Evolutionary conservation across 2,329 filamentous ascomycete genomes (phyloP).

Genomic region (Alternaria incomplexa): DNA sequence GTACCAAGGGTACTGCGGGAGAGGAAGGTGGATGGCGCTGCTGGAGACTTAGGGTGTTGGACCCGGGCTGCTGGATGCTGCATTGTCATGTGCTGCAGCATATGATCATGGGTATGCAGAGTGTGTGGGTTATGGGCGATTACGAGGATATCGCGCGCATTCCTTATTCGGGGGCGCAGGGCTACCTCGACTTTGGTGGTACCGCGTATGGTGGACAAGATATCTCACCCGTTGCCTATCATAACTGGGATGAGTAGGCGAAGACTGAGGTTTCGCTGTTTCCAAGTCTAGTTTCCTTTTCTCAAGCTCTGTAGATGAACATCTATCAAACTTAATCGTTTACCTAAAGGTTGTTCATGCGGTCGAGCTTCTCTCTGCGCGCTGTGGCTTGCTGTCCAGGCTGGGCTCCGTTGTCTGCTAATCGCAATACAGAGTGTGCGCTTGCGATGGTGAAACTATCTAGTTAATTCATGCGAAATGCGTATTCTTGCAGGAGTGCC

Average conservation of each 20-base stretch:
- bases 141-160: slow-evolving; percentile 46
- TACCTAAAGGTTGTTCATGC: neutral
- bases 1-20: slow-evolving; percentile 47
- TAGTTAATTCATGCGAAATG: neutral
- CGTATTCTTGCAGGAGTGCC: neutral
- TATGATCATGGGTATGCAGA: slow-evolving; percentile 63
- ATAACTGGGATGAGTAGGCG: slow-evolving; percentile 13
- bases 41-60: slow-evolving; percentile 62
- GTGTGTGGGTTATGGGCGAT: slow-evolving; percentile 56
- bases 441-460: neutral
- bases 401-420: neutral
- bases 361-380: neutral
- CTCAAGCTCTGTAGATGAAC: neutral
- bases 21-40: slow-evolving; percentile 64
- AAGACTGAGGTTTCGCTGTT: neutral
- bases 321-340: neutral
- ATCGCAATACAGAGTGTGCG: neutral
- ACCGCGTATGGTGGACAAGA: slow-evolving; percentile 48
- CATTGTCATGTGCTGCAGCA: slow-evolving; percentile 67
- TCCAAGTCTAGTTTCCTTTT: neutral
- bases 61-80: slow-evolving; percentile 66
- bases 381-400: neutral
- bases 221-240: slow-evolving; percentile 13
- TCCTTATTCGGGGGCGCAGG: slow-evolving; percentile 46
- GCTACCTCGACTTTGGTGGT: slow-evolving; percentile 55